Conservation (phyloP, 441 rosid species). For the Arabidopsis hybrid region DNA sequence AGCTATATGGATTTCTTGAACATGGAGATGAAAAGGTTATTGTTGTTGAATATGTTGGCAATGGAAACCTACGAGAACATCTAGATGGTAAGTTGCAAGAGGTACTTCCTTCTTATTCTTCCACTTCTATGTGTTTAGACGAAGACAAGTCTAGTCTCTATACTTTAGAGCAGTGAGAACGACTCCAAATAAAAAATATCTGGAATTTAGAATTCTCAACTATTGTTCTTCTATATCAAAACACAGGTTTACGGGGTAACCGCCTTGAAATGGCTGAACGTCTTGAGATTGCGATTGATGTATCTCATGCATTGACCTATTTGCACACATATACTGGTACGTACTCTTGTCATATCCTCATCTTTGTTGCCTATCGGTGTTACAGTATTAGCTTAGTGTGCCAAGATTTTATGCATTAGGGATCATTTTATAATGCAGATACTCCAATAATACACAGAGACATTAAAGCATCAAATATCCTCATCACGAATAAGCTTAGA, state of each 20-base stretch:
- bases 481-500: slow-evolving; percentile 46
- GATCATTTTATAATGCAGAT: slow-evolving; percentile 52
- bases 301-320: slow-evolving; percentile 88
- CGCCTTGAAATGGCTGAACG: slow-evolving; percentile 78
- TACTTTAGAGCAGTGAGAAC: background rate
- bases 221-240: slow-evolving; percentile 5
- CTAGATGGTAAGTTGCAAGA: slow-evolving; percentile 72
- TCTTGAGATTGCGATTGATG: slow-evolving; percentile 86
- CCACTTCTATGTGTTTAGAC: background rate
- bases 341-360: slow-evolving; percentile 42
- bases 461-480: slow-evolving; percentile 78
- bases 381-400: background rate
- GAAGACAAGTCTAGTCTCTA: background rate
- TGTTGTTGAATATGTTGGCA: slow-evolving; percentile 73
- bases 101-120: slow-evolving; percentile 25
- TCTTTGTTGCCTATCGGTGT: background rate
- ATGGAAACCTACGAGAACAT: slow-evolving; percentile 83
- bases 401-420: background rate
- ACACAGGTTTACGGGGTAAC: slow-evolving; percentile 63
- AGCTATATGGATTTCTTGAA: slow-evolving; percentile 73
- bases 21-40: slow-evolving; percentile 69
- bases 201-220: background rate
- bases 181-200: background rate
- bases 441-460: slow-evolving; percentile 91
- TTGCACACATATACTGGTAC: slow-evolving; percentile 87